phyloP scores from a whole-genome alignment of 169 alveolate species.

The Theileria annulata region DNA sequence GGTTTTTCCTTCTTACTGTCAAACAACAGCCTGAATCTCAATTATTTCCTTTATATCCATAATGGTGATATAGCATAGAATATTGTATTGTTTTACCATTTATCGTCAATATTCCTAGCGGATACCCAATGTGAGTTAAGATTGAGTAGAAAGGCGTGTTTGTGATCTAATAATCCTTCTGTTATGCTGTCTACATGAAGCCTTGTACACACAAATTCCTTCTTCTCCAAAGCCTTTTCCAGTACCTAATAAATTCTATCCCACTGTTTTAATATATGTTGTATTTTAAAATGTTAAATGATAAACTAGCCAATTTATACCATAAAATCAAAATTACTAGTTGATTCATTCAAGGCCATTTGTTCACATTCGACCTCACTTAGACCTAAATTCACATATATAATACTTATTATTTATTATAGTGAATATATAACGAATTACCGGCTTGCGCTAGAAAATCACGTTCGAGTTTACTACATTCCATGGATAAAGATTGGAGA shows the following conservation, averaged over 20 bases:
- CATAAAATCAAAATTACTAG: constrained; percentile 6
- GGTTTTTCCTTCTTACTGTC: constrained; percentile 35
- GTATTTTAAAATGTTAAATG: neutral
- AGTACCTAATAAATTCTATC: constrained; percentile 13
- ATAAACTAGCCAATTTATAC: neutral
- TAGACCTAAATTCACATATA: neutral
- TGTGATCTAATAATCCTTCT: neutral
- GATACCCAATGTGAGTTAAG: constrained; percentile 12
- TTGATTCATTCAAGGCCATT: neutral
- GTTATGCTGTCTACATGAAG: neutral
- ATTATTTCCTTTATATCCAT: neutral
- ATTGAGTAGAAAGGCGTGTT: constrained; percentile 15
- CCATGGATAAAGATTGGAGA: neutral
- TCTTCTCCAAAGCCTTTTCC: constrained; percentile 22
- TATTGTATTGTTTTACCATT: neutral
- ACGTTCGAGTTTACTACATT: constrained; percentile 9
- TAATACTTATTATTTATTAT: neutral
- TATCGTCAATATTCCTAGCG: constrained; percentile 9
- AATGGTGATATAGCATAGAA: too few relatives aligned
- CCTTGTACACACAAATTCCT: neutral
- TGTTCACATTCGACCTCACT: constrained; percentile 7
- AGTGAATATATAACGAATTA: constrained; percentile 4
- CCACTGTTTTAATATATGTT: too few relatives aligned
- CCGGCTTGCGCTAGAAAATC: constrained; percentile 26
- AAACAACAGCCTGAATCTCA: constrained; percentile 3